These are phyloP conservation scores for Dictyostelium brefeldianum DNA, from an alignment of 78 protist genomes.

Conservation along the genomic window DNA sequence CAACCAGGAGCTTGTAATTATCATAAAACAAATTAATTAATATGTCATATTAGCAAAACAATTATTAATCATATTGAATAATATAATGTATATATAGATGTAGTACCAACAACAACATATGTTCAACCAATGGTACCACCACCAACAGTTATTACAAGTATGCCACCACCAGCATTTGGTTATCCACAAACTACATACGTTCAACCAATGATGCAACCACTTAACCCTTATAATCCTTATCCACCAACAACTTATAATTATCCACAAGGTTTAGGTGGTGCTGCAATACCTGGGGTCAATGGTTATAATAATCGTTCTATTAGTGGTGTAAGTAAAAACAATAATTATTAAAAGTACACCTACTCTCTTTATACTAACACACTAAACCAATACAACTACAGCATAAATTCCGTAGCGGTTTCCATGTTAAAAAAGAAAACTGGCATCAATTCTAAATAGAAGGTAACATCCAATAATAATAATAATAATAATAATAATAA, in stretches of 20 bases:
- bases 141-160: not conserved
- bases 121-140: not conserved
- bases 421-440: not conserved
- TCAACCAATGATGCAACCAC: not conserved
- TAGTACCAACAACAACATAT: not conserved
- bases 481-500: too few relatives aligned
- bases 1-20: too few relatives aligned
- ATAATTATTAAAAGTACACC: not conserved
- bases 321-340: not conserved
- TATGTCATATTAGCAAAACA: too few relatives aligned
- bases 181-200: not conserved
- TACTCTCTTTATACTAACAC: not conserved
- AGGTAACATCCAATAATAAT: not conserved
- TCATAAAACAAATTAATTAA: too few relatives aligned
- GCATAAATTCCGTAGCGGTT: conserved; percentile 18
- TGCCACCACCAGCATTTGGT: not conserved
- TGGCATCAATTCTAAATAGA: not conserved
- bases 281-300: not conserved
- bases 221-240: not conserved
- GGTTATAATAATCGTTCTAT: not conserved
- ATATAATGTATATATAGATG: too few relatives aligned
- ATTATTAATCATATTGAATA: too few relatives aligned
- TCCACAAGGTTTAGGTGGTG: not conserved
- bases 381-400: not conserved
- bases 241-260: not conserved